Percentiles rank a stretch among this genome's conserved stretches.
phyloP scores from a whole-genome alignment of 495 filamentous ascomycete species.

The Penicillium bovifimosum region DNA sequence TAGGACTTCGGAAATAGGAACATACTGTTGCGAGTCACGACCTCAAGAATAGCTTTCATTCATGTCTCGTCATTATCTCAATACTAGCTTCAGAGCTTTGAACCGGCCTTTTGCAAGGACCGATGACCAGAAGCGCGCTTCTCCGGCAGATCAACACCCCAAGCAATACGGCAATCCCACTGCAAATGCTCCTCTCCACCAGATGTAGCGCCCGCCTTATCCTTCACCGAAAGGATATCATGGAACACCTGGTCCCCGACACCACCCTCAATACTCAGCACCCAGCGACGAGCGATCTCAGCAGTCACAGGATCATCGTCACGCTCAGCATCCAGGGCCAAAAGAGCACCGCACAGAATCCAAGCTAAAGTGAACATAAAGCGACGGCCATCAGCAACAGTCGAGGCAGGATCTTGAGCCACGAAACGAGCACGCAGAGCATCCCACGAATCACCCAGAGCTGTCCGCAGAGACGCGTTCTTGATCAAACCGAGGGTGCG shows the following conservation, averaged over 20 bases:
- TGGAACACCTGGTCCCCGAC: constrained; percentile 32
- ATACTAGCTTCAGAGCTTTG: constrained; percentile 10
- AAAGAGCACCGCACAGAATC: constrained; percentile 26
- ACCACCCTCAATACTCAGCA: constrained; percentile 26
- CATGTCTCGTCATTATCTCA: neutral
- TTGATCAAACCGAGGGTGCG: constrained; percentile 28
- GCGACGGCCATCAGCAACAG: constrained; percentile 31
- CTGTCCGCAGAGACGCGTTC: neutral
- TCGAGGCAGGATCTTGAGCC: constrained; percentile 4
- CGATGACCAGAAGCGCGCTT: constrained; percentile 26
- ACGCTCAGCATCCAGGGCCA: constrained; percentile 29
- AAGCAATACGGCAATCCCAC: constrained; percentile 33
- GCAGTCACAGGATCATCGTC: constrained; percentile 27
- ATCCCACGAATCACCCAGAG: constrained; percentile 18
- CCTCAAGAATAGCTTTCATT: too few species aligned
- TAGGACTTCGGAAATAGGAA: too few species aligned
- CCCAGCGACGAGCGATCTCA: constrained; percentile 32
- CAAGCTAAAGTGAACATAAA: constrained; percentile 34
- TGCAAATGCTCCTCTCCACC: constrained; percentile 19
- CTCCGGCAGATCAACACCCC: constrained; percentile 27
- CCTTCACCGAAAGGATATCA: constrained; percentile 14
- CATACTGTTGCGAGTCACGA: too few species aligned
- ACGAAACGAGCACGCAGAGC: constrained; percentile 14
- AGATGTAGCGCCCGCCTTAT: neutral
- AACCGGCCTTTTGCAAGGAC: constrained; percentile 9